A percentile compares a stretch with the other conserved stretches of the same genome.
Conservation (phyloP, 352 stramenopile genomes). For the Phytophthora fragariaefolia region DNA sequence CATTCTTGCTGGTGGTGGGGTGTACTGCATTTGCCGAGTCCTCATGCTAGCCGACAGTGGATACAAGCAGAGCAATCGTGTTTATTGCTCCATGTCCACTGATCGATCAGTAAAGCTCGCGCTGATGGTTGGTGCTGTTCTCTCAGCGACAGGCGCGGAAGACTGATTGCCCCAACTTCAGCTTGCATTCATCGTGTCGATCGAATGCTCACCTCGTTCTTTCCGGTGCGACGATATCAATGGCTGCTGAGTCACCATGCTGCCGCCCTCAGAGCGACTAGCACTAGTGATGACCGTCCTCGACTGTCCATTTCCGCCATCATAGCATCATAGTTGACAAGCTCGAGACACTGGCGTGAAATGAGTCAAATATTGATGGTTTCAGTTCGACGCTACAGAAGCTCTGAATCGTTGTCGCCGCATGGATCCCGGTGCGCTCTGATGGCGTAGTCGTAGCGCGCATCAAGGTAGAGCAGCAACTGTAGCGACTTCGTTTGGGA, state of each 20-base stretch:
- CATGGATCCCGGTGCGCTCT: background rate
- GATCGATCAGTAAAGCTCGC: conserved; percentile 12
- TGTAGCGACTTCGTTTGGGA: too few relatives aligned
- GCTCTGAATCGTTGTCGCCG: background rate
- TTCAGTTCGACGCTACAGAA: conserved; percentile 25
- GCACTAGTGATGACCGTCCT: background rate
- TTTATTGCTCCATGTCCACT: conserved; percentile 11
- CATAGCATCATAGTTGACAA: background rate
- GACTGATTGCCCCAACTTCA: conserved; percentile 1
- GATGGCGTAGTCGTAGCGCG: too few relatives aligned
- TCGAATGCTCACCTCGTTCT: conserved; percentile 20
- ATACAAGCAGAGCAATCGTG: background rate
- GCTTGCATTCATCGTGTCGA: conserved; percentile 7
- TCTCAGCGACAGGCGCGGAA: background rate
- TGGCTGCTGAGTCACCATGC: background rate
- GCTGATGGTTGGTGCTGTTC: conserved; percentile 13
- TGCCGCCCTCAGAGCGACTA: too few relatives aligned
- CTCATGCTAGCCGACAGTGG: too few relatives aligned
- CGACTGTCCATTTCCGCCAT: background rate
- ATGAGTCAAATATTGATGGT: conserved; percentile 6
- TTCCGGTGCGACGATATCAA: conserved; percentile 17
- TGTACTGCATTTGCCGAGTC: conserved; percentile 1
- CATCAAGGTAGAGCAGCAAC: too few relatives aligned
- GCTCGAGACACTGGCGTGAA: background rate
- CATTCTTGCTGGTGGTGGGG: background rate